Base-by-base conservation (phyloP, 345 rosid species). In the Sisymbrium altissimum region DNA sequence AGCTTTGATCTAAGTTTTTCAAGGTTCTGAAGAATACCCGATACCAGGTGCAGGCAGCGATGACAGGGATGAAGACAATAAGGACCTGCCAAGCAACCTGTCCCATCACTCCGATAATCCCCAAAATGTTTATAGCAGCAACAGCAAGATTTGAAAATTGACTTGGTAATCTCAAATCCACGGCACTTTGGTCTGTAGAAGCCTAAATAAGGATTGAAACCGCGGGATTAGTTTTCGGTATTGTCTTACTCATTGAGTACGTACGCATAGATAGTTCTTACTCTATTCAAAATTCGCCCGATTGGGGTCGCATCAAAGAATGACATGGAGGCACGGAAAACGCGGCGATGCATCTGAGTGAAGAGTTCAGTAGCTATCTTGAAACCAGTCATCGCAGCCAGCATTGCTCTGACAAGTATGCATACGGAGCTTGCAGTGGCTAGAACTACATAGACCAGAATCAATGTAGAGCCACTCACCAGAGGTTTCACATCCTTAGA, bases 31-130 rank as follows among this genome's bases (percentile, higher is more conserved):
- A 14, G 58, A 53, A 71, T 83, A 88, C 97, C 93, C 88, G 96
- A 79, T 86, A 88, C 96, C 87, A 87, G 52, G 86, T 52, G 79
- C 84, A 85, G 62, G 72, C 59, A 25, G 86, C 80, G 44, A 85
- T 70, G 23, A 83, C 84, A 9, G 96, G 96, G 57, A 93, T 76
- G 57, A 87, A 89, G 68, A 84, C 73, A 18, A 89, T 71, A 66
- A 93, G 90, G 60, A 93, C 89, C 77, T 90, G 90, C 96, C 98
- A 93, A 13, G 89, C 88, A 50, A 82, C 96, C 74, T 83, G 89
- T 58, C 92, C 87, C 90, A 89, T 87, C 71, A 93, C 87, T 9
- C 78, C 88, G 19, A 90, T 81, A 74, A 84, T 76, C 40, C 88
- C 89, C 14, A 89, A 39, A 32, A 93, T 90, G 72, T 80, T 89